phyloP scores from a whole-genome alignment of 768 basidiomycete species.

The Lentinula aciculospora region DNA sequence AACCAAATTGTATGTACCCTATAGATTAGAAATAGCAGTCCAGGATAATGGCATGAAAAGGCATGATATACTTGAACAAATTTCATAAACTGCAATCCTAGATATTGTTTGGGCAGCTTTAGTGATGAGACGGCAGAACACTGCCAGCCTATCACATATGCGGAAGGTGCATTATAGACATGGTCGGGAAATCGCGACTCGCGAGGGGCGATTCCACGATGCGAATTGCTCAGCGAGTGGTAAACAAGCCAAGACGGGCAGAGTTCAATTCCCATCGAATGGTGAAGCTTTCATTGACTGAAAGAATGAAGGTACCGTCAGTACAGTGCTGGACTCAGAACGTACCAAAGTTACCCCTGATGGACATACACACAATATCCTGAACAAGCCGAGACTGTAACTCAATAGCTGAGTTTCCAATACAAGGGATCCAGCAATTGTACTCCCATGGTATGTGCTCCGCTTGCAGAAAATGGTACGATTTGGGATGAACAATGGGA shows the following conservation, averaged over 20 bases:
- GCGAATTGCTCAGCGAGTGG: too few relatives aligned
- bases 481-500: not conserved
- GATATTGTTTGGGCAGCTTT: too few relatives aligned
- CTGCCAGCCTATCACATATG: too few relatives aligned
- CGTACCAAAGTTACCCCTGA: not conserved
- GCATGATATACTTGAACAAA: too few relatives aligned
- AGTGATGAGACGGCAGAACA: too few relatives aligned
- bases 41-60: too few relatives aligned
- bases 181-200: too few relatives aligned
- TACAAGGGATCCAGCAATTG: not conserved
- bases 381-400: not conserved
- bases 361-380: not conserved
- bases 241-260: not conserved
- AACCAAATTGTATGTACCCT: too few relatives aligned
- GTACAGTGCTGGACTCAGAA: not conserved
- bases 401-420: not conserved
- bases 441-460: not conserved
- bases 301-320: not conserved
- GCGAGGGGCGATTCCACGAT: too few relatives aligned
- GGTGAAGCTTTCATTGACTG: not conserved
- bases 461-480: not conserved
- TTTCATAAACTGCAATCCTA: too few relatives aligned
- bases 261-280: not conserved
- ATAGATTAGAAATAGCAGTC: too few relatives aligned
- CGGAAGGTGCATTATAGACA: too few relatives aligned